Base-by-base conservation (phyloP, 2,329 filamentous ascomycete species). In the Colletotrichum siamense region DNA sequence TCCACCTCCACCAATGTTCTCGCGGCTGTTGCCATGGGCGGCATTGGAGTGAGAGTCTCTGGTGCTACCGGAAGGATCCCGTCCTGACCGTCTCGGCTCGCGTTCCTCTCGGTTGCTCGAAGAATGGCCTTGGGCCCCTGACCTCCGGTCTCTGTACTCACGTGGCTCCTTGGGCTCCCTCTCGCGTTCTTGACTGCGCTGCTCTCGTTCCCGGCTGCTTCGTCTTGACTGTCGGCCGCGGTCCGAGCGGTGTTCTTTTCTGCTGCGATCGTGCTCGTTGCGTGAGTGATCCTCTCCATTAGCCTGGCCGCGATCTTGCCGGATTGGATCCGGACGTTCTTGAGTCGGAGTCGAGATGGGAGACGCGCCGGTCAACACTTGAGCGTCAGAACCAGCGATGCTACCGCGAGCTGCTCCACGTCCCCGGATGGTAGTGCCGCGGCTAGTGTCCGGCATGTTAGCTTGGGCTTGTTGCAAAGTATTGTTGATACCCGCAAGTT, bases 401-500 rank as follows among this genome's bases (percentile, higher is more conserved):
- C 86, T 87, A 69, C 84, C 85, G 87, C 82, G 32, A 85, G 77
- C 79, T 85, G 83, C 78, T 82, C 81, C 74, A 39, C 77, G 85
- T 77, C 73, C 84, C 80, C 85, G 82, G 44, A 83, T 78, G 52
- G 79, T 83, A 12, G 83, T 84, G 61, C 83, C 85, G 34, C 83
- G 85, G 28, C 81, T 82, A 44, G 78, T 67, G 2, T 85, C 84
- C 2, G 81, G 85, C 85, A 80, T 86, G 78, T 79, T 89, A 82
- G 79, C 81, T 80, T 88, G 89, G 1, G 87, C 87, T 81, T 90
- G 88, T 78, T 90, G 88, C 6, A 92, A 86, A 67, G 88, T 91
- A 77, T 84, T 91, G 79, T 92, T 92, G 75, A 94, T 93, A 62
- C 90, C 89, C 15, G 89, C 88, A 34, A 93, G 84, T 79, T 93